phyloP scores from a whole-genome alignment of 768 basidiomycete genomes.

The Botryobasidium botryosum region DNA sequence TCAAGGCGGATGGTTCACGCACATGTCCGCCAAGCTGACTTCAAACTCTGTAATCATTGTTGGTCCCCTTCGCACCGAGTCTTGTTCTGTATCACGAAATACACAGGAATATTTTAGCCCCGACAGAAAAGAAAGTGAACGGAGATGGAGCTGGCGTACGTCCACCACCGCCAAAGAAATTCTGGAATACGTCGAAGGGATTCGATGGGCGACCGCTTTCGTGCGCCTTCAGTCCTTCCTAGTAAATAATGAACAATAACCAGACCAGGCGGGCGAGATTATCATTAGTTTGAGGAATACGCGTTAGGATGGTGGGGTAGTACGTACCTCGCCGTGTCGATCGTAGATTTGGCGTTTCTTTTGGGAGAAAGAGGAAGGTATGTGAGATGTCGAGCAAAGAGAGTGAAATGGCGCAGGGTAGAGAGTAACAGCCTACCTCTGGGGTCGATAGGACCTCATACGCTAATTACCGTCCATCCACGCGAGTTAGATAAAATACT shows the following conservation, averaged over 20 bases:
- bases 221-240: constrained; percentile 85
- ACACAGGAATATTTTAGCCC: neutral
- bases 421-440: constrained; percentile 37
- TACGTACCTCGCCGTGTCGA: constrained; percentile 71
- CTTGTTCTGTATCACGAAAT: constrained; percentile 29
- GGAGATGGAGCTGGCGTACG: constrained; percentile 34
- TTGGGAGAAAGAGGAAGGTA: constrained; percentile 4
- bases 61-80: constrained; percentile 58
- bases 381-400: too few species aligned
- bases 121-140: neutral
- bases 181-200: constrained; percentile 88
- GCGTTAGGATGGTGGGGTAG: too few species aligned
- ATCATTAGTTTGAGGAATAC: too few species aligned
- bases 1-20: constrained; percentile 15
- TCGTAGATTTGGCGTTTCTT: constrained; percentile 93
- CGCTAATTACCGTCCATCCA: constrained; percentile 25
- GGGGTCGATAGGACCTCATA: constrained; percentile 90
- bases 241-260: constrained; percentile 11
- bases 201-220: constrained; percentile 64
- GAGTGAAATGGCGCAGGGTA: neutral
- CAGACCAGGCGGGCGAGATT: too few species aligned
- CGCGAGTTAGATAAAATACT: neutral
- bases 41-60: constrained; percentile 70
- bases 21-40: constrained; percentile 74
- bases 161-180: constrained; percentile 79